Percentiles rank a stretch among this genome's conserved stretches.
phyloP scores from a whole-genome alignment of 441 rosid genomes.

The Erysimum cheiri region DNA sequence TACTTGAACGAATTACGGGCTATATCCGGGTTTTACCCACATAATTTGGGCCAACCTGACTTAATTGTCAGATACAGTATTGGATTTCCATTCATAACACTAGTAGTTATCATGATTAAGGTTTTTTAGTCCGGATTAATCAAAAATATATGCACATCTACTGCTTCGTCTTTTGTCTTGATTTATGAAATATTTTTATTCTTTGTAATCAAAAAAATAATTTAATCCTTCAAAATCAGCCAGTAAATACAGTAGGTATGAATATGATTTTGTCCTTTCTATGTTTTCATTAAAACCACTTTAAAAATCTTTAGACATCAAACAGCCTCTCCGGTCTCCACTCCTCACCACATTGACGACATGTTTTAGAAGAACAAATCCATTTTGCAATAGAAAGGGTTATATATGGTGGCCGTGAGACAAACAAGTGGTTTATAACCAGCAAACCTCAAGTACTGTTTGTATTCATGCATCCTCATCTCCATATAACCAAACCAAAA shows the following conservation, averaged over 20 bases:
- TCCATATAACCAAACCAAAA: conserved; percentile 24
- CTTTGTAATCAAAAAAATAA: too few relatives aligned
- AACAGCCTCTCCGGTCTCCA: not conserved
- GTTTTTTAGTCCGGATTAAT: not conserved
- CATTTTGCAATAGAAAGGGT: conserved; percentile 3
- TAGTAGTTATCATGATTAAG: not conserved
- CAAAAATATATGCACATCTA: not conserved
- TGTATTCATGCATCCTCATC: conserved; percentile 34
- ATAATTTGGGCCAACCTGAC: too few relatives aligned
- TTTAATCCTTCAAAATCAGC: not conserved
- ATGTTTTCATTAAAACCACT: not conserved
- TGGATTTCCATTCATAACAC: not conserved
- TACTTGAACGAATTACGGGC: too few relatives aligned
- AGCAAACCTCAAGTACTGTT: conserved; percentile 33
- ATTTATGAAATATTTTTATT: not conserved
- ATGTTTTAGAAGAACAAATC: not conserved
- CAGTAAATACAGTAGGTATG: not conserved
- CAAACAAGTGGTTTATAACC: conserved; percentile 34
- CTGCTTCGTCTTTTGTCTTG: not conserved
- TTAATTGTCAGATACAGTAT: not conserved
- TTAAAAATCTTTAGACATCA: not conserved
- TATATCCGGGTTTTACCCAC: too few relatives aligned
- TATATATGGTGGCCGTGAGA: conserved; percentile 6
- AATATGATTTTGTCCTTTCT: not conserved
- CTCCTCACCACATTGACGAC: not conserved